These are phyloP conservation scores for Phytophthora cryptogea DNA, from an alignment of 352 stramenopile species.

Conservation along the genomic window DNA sequence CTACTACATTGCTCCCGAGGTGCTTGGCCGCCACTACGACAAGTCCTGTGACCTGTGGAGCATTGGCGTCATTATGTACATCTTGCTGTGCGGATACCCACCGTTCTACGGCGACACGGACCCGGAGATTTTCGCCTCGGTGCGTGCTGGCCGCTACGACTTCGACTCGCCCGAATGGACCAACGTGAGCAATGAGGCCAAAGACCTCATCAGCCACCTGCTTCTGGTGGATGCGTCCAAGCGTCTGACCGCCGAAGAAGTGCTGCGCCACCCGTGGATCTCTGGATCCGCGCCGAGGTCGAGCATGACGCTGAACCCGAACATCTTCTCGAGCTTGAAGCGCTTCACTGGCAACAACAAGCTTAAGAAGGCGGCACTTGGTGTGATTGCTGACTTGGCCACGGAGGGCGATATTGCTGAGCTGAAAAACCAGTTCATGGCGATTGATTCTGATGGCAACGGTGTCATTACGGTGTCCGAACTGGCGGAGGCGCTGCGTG, in stretches of 20 bases:
- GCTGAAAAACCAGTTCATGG: conserved; percentile 89
- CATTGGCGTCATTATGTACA: conserved; percentile 96
- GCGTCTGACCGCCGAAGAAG: conserved; percentile 92
- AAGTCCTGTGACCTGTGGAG: conserved; percentile 97
- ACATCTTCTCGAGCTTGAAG: conserved; percentile 87
- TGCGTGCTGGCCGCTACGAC: conserved; percentile 80
- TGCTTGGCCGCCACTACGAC: conserved; percentile 94
- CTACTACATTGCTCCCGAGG: conserved; percentile 95
- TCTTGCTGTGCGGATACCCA: conserved; percentile 95
- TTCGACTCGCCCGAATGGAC: conserved; percentile 89
- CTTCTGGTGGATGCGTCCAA: conserved; percentile 93
- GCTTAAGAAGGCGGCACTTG: conserved; percentile 88
- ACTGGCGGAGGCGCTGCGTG: conserved; percentile 75
- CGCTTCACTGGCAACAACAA: conserved; percentile 91
- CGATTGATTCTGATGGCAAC: conserved; percentile 85
- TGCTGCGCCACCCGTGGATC: conserved; percentile 83
- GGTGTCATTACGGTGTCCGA: conserved; percentile 91
- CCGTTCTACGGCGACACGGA: conserved; percentile 97
- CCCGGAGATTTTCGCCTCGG: conserved; percentile 87
- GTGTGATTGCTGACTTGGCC: conserved; percentile 87
- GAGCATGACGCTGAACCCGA: conserved; percentile 79
- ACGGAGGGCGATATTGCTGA: conserved; percentile 84
- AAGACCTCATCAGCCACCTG: conserved; percentile 95
- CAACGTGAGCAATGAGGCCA: conserved; percentile 86
- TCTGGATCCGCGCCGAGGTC: conserved; percentile 78